Percentiles rank a stretch among this genome's conserved stretches.
These are phyloP conservation scores for Aspergillus flavus DNA, from an alignment of 2,329 filamentous ascomycete species.

Conservation along the genomic window DNA sequence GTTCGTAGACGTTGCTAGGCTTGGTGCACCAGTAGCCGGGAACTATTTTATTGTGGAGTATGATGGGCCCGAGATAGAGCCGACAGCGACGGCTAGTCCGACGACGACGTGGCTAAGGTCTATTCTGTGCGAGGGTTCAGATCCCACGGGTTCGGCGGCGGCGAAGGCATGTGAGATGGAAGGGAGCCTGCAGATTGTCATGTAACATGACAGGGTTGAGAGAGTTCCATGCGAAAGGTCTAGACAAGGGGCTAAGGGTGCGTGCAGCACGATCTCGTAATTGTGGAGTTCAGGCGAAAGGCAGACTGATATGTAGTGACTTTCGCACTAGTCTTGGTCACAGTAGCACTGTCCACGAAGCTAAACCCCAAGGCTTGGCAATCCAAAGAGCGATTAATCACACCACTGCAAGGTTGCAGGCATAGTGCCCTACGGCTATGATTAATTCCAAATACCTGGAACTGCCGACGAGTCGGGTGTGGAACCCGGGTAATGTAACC, in stretches of 20 bases:
- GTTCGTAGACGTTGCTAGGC: slow-evolving; percentile 36
- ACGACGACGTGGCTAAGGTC: slow-evolving; percentile 26
- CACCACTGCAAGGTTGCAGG: not conserved
- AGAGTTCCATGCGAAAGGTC: not conserved
- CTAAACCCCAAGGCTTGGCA: not conserved
- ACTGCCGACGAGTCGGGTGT: slow-evolving; percentile 2
- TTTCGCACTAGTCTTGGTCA: not conserved
- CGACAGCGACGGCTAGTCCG: slow-evolving; percentile 9
- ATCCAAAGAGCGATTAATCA: not conserved
- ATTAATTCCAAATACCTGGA: not conserved
- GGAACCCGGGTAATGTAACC: slow-evolving; percentile 19
- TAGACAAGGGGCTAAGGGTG: not conserved
- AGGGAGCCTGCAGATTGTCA: slow-evolving; percentile 6
- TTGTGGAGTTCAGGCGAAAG: not conserved
- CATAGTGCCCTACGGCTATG: slow-evolving; percentile 1
- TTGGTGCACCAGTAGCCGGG: slow-evolving; percentile 35
- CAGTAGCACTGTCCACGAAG: not conserved
- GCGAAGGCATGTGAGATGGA: slow-evolving; percentile 14
- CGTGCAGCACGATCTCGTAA: not conserved
- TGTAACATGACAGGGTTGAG: slow-evolving; percentile 12
- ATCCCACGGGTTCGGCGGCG: not conserved
- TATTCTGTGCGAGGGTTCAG: slow-evolving; percentile 15
- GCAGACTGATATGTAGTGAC: not conserved
- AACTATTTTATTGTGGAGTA: slow-evolving; percentile 45
- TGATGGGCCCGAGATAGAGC: slow-evolving; percentile 14